Evolutionary conservation across 768 basidiomycete genomes (phyloP).

Genomic region (Mycena alexandri): DNA sequence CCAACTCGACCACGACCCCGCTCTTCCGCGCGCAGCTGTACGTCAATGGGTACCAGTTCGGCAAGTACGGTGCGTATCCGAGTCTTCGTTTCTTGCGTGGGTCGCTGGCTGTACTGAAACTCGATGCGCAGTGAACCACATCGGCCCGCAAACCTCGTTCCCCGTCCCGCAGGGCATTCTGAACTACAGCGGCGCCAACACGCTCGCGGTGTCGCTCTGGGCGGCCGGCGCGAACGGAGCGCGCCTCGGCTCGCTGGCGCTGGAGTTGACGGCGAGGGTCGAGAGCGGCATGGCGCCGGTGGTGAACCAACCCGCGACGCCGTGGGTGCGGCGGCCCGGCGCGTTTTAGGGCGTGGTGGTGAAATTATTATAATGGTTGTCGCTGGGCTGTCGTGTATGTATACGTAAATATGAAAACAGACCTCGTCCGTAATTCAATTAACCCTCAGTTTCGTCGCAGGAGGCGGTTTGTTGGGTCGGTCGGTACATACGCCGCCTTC

Average conservation of each 20-base stretch:
- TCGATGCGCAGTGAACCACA: constrained; percentile 51
- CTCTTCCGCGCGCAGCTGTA: constrained; percentile 60
- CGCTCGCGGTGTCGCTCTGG: constrained; percentile 64
- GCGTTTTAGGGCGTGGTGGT: too few species aligned
- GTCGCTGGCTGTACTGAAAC: too few species aligned
- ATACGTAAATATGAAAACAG: too few species aligned
- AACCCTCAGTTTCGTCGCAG: too few species aligned
- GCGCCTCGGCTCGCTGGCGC: constrained; percentile 53
- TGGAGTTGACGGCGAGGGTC: constrained; percentile 53
- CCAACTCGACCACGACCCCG: constrained; percentile 59
- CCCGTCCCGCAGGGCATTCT: constrained; percentile 64
- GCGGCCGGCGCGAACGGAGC: constrained; percentile 56
- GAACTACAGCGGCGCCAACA: constrained; percentile 61
- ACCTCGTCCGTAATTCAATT: too few species aligned
- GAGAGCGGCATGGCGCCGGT: constrained; percentile 53
- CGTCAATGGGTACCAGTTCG: constrained; percentile 61
- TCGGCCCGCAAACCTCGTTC: constrained; percentile 58
- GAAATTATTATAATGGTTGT: too few species aligned
- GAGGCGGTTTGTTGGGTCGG: too few species aligned
- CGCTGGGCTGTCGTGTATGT: too few species aligned
- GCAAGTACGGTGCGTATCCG: constrained; percentile 59
- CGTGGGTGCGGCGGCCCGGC: constrained; percentile 48
- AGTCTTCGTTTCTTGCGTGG: too few species aligned
- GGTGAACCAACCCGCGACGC: constrained; percentile 50
- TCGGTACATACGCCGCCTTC: too few species aligned